phyloP scores from a whole-genome alignment of 306 rosid genomes.

The Gillenia trifoliata region DNA sequence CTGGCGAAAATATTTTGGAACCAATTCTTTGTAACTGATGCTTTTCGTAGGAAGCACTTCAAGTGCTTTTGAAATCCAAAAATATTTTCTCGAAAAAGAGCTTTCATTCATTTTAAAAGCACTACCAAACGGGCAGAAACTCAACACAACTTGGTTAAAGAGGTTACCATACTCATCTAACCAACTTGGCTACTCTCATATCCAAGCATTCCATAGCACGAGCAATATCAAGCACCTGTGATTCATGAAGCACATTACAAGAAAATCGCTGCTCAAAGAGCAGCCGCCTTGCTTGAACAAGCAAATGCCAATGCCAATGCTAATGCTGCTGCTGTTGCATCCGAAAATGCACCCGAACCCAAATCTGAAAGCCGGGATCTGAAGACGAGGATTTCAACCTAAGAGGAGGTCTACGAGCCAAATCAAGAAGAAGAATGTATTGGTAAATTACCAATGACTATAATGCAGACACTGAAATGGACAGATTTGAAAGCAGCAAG shows the following conservation, averaged over 20 bases:
- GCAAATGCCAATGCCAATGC: constrained; percentile 45
- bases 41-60: too few species aligned
- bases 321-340: constrained; percentile 31
- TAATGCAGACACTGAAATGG: constrained; percentile 23
- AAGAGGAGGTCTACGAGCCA: constrained; percentile 24
- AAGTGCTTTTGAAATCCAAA: too few species aligned
- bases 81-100: too few species aligned
- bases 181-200: too few species aligned
- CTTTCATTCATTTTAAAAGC: too few species aligned
- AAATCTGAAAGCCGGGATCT: constrained; percentile 12
- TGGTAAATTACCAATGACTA: constrained; percentile 1
- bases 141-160: too few species aligned
- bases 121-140: too few species aligned
- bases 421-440: constrained; percentile 10
- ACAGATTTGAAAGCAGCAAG: constrained; percentile 22
- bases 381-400: constrained; percentile 14
- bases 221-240: too few species aligned
- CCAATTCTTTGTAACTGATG: too few species aligned
- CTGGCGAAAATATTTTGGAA: too few species aligned
- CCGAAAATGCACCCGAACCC: constrained; percentile 17
- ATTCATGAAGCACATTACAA: constrained; percentile 98
- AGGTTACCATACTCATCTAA: too few species aligned
- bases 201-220: too few species aligned
- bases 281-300: constrained; percentile 75
- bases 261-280: constrained; percentile 81